Conservation (phyloP, 108 stramenopile species). For the Skeletonema grethae region DNA sequence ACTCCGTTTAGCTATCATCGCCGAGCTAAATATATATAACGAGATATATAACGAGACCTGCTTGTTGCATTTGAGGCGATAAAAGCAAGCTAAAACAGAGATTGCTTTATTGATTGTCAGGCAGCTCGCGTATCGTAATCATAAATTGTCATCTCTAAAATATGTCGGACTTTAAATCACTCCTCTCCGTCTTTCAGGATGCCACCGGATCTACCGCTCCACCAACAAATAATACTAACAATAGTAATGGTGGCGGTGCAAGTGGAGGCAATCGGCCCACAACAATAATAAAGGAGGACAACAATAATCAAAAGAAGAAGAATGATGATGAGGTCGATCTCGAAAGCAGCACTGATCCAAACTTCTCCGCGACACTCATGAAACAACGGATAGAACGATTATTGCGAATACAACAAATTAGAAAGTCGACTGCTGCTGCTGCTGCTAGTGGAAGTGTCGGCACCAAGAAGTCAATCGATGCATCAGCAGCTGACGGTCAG, state of each 20-base stretch:
- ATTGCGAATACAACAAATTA: constrained; percentile 36
- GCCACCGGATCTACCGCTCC: constrained; percentile 21
- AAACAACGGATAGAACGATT: constrained; percentile 40
- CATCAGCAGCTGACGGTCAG: not conserved
- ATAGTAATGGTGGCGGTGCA: not conserved
- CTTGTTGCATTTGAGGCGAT: no score
- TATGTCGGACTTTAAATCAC: constrained; percentile 41
- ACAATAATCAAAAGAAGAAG: not conserved
- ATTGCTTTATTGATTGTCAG: no score
- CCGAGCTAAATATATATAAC: no score
- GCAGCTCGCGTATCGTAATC: no score
- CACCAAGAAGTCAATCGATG: not conserved
- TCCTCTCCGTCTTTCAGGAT: constrained; percentile 50
- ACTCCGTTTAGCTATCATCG: no score
- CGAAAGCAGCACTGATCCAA: constrained; percentile 34
- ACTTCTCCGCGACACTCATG: constrained; percentile 32
- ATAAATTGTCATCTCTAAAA: no score
- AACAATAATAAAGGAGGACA: no score
- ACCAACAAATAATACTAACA: not conserved
- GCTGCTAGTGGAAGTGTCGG: not conserved
- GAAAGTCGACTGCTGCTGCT: not conserved
- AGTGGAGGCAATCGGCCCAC: not conserved
- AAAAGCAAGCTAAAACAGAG: no score
- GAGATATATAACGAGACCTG: no score
- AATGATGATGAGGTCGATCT: constrained; percentile 10